Evolutionary conservation across 2,329 filamentous ascomycete genomes (phyloP), one percentile per base, ranked within the genome.

Genomic region (Colletotrichum sp.): DNA sequence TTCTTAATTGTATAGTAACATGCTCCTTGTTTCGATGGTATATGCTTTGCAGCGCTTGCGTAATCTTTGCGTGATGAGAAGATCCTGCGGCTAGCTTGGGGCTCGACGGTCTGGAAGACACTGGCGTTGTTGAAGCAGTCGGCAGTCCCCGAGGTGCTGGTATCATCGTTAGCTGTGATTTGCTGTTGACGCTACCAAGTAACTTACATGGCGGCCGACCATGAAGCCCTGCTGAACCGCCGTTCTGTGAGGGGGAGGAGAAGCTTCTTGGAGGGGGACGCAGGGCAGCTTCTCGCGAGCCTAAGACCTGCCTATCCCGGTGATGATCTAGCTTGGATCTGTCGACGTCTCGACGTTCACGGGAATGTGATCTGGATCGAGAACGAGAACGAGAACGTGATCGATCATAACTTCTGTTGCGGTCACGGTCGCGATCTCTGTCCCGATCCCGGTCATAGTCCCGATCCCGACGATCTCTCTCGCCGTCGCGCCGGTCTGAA

Each of bases 351-450:
- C 55, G 34, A 7, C 68, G 34, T 52, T 48, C 39, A 9, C 39
- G 39, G 7, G 39, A 48, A 48, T 28, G 36, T 16, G 28, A 60
- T 18, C 70, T 22, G 10, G 7, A 18, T n/a, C 48, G 58, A n/a
- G 28, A 61, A 34, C 64, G 70, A n/a, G 70, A 72, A 25, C 32
- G 65, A n/a, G 70, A 72, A 4, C 52, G 52, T 52, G 71, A 70
- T 10, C 66, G 43, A 8, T 28, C 60, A 22, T 39, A 28, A 30
- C 30, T 13, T 13, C 58, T 28, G 52, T 56, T 27, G 22, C 52
- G 52, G 52, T 82, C 71, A 5, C 75, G 71, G 52, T 74, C 79
- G 34, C 80, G 71, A 56, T 78, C 76, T 25, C 66, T 32, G 65
- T 67, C 61, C 10, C 30, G 15, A 4, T 64, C 58, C n/a, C 66